Evolutionary conservation across 73 alveolate species (phyloP).

Genomic region (Halteria grandinella): DNA sequence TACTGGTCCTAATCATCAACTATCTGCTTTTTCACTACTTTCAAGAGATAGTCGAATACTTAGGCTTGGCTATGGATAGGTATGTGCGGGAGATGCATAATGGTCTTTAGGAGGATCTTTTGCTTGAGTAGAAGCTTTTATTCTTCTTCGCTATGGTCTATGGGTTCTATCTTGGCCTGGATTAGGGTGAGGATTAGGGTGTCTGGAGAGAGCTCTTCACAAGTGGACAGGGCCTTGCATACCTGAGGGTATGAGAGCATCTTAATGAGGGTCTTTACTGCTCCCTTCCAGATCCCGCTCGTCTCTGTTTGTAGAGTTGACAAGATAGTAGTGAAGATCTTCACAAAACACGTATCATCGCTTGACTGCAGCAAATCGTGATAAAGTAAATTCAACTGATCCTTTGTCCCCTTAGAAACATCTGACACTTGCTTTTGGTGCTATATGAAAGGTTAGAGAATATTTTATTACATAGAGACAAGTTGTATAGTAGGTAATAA

Average conservation of each 20-base stretch:
- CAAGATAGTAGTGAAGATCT: not conserved
- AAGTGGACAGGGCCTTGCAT: not conserved
- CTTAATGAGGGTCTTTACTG: conserved; percentile 42
- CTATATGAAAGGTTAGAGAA: not conserved
- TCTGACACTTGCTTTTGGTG: conserved; percentile 27
- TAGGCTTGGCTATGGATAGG: not conserved
- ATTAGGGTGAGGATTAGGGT: not conserved
- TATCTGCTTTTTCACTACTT: conserved; percentile 3
- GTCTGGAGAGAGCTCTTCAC: conserved; percentile 16
- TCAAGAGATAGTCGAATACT: conserved; percentile 23
- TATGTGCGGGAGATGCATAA: not conserved
- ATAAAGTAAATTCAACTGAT: conserved; percentile 13
- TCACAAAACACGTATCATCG: not conserved
- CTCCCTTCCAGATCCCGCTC: conserved; percentile 16
- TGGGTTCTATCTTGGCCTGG: conserved; percentile 10
- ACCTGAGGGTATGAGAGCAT: not conserved
- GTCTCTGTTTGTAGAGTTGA: not conserved
- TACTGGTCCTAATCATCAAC: conserved; percentile 9
- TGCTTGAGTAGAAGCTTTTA: conserved; percentile 17
- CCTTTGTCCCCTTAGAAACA: conserved; percentile 19
- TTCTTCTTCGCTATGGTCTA: conserved; percentile 36
- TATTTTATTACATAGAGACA: conserved; percentile 12
- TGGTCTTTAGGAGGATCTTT: conserved; percentile 1
- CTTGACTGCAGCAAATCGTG: not conserved
- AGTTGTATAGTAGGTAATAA: conserved; percentile 25